phyloP scores from a whole-genome alignment of 164 flowering plant species.

The Saururus chinensis region DNA sequence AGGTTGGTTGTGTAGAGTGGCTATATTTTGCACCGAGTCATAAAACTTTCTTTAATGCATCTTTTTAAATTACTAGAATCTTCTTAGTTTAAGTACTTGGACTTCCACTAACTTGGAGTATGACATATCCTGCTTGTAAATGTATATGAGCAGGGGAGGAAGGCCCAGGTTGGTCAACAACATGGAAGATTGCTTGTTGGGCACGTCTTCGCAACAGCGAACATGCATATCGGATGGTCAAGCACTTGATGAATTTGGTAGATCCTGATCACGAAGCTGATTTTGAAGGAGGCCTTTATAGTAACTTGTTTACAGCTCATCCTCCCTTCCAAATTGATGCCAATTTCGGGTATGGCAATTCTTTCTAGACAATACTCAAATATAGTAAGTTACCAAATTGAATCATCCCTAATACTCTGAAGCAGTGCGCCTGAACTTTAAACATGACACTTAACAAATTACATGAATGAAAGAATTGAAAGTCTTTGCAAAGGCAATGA shows the following conservation, averaged over 20 bases:
- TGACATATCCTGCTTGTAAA: not conserved
- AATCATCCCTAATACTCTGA: too few relatives aligned
- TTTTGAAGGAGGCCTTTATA: slow-evolving; percentile 81
- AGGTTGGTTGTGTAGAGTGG: slow-evolving; percentile 32
- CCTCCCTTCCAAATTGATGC: slow-evolving; percentile 91
- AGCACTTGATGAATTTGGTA: slow-evolving; percentile 62
- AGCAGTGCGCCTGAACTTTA: not conserved
- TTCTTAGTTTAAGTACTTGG: not conserved
- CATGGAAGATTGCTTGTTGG: slow-evolving; percentile 81
- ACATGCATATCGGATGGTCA: slow-evolving; percentile 78
- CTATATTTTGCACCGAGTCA: not conserved
- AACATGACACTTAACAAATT: not conserved
- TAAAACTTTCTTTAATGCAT: not conserved
- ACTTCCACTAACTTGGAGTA: not conserved
- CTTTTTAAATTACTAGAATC: not conserved
- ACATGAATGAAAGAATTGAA: not conserved
- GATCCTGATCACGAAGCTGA: slow-evolving; percentile 59
- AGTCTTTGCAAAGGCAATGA: not conserved
- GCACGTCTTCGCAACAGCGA: slow-evolving; percentile 74
- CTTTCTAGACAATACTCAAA: not conserved
- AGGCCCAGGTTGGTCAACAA: slow-evolving; percentile 97
- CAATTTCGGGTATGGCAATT: slow-evolving; percentile 61
- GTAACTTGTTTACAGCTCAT: slow-evolving; percentile 88
- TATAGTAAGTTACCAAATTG: not conserved
- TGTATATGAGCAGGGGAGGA: slow-evolving; percentile 58